These are phyloP conservation scores for Pleurozium schreberi DNA, from an alignment of 225 moss, liverwort and hornwort species.

Conservation along the genomic window DNA sequence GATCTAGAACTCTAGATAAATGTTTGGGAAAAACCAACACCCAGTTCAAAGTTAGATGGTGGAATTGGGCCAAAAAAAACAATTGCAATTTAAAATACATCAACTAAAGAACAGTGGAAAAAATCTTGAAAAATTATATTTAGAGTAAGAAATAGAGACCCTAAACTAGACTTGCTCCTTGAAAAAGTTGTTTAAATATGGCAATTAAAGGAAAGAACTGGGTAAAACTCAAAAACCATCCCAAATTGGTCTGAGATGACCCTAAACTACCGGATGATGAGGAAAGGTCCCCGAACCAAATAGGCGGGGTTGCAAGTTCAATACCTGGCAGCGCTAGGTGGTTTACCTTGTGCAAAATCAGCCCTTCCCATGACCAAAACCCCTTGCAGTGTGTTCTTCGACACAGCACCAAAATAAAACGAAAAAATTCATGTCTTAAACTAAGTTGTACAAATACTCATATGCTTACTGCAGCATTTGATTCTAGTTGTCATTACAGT, in stretches of 20 bases:
- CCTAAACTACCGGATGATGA: too few species aligned
- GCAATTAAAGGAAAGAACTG: not conserved
- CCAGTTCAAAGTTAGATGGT: too few species aligned
- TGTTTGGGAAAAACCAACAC: too few species aligned
- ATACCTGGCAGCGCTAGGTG: too few species aligned
- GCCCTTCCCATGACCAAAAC: too few species aligned
- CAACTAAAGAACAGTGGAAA: accelerated
- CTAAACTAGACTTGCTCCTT: accelerated
- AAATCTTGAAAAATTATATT: not conserved
- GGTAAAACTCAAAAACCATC: not conserved
- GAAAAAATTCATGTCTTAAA: not conserved
- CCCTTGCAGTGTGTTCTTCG: too few species aligned
- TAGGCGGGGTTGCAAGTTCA: too few species aligned
- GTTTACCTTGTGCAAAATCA: too few species aligned
- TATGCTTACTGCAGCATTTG: not conserved
- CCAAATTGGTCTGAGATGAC: too few species aligned
- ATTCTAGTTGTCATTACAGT: not conserved
- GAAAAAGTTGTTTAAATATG: not conserved
- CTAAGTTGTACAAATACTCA: not conserved
- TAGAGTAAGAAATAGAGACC: not conserved
- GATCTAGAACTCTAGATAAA: not conserved
- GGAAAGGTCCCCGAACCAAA: too few species aligned
- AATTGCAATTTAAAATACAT: not conserved
- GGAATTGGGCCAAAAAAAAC: too few species aligned
- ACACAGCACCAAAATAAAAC: not conserved